Evolutionary conservation across 306 rosid species (phyloP), one percentile per base, ranked within the genome.

Genomic region (Pyrus betulifolia): DNA sequence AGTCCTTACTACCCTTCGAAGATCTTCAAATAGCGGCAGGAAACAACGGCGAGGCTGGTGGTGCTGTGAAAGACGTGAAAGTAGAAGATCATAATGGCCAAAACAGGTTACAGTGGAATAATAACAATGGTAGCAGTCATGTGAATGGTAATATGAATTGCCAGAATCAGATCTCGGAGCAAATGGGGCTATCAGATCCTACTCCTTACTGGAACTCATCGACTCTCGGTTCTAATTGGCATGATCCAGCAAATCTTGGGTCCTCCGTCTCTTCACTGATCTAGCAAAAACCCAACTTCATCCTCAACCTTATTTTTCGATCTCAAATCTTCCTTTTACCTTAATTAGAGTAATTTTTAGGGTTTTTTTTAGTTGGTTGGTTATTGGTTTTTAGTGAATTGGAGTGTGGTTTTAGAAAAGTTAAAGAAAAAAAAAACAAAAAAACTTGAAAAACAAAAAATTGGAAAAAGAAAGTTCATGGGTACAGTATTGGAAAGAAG

Each of bases 211-310:
- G 96, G 98, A 91, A 86, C 84, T 67, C 88, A 78, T 74, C 86
- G 51, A 57, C 72, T 71, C 71, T 81, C 21, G 75, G 77, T 23
- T 67, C 78, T 27, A 71, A 57, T 85, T 95, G 98, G 98, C 91
- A 80, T 30, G 96, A 90, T 74, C 94, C 87, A 40, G 23, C 28
- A 9, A 57, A 57, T n/a, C 28, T 57, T 57, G 62, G 62, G 62
- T 86, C 97, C 57, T 91, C 96, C 58, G 76, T 89, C 27, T 80
- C 97, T 86, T 88, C 97, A 76, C 82, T 91, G 65, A 90, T 91
- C 91, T 90, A 89, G 91, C 23, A 57, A 57, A 57, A 9, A 57
- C 62, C 62, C 22, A 18, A 31, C n/a, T 17, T 64, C 22, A 64
- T 64, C 13, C 19, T 15, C 55, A 15, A 49, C 55, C 3, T 49